Percentiles rank a stretch among this genome's conserved stretches.
Conservation (phyloP, 2,329 filamentous ascomycete genomes). For the Neurospora crassa region DNA sequence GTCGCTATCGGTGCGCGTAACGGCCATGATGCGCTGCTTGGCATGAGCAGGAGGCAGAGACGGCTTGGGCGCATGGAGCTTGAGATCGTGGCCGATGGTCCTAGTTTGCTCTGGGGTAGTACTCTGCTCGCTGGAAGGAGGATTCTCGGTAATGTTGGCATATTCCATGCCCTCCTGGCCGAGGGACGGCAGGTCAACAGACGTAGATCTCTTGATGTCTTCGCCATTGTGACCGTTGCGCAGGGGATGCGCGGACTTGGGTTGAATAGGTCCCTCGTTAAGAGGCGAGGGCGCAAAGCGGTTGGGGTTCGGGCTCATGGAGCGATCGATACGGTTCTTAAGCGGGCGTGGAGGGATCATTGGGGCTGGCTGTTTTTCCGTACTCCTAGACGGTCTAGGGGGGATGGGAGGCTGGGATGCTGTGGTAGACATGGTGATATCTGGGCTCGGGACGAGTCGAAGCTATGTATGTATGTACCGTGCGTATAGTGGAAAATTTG, state of each 20-base stretch:
- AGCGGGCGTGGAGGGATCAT: constrained; percentile 69
- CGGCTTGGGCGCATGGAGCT: constrained; percentile 82
- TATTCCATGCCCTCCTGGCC: constrained; percentile 91
- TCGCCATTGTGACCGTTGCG: constrained; percentile 29
- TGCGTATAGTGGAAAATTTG: constrained; percentile 2
- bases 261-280: constrained; percentile 55
- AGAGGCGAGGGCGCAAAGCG: constrained; percentile 80
- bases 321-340: constrained; percentile 61
- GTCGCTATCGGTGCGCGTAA: constrained; percentile 87
- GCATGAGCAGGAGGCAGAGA: constrained; percentile 74
- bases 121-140: constrained; percentile 29
- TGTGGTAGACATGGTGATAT: constrained; percentile 36
- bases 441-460: constrained; percentile 3
- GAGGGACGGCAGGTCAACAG: constrained; percentile 73
- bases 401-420: constrained; percentile 43
- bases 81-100: constrained; percentile 69
- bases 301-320: constrained; percentile 65
- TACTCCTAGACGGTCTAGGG: constrained; percentile 43
- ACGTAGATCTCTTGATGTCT: constrained; percentile 54
- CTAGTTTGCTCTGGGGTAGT: constrained; percentile 62
- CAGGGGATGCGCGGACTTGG: constrained; percentile 33
- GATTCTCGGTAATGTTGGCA: constrained; percentile 46
- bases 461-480: constrained; percentile 4
- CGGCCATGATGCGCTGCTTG: constrained; percentile 70
- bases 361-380: constrained; percentile 46